Percentiles rank a stretch among this genome's conserved stretches.
Evolutionary conservation across 1,284 basidiomycete species (phyloP).

Genomic region (Tilletia horrida): DNA sequence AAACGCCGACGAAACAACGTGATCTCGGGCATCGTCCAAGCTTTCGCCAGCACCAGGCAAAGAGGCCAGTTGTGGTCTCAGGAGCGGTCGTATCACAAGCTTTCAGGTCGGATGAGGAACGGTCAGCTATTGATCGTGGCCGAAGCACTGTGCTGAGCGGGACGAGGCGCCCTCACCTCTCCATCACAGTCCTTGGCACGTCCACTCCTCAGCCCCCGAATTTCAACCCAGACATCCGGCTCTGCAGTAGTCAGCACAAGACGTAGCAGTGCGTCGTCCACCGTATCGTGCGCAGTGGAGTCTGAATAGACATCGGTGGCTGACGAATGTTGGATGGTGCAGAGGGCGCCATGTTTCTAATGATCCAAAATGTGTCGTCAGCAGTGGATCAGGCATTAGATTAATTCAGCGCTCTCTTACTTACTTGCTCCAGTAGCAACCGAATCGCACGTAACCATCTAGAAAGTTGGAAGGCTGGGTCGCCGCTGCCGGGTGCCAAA

Average conservation of each 20-base stretch:
- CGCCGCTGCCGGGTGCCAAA: conserved; percentile 12
- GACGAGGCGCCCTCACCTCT: conserved; percentile 26
- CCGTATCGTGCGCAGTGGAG: conserved; percentile 27
- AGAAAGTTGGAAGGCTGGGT: conserved; percentile 17
- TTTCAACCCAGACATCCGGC: conserved; percentile 37
- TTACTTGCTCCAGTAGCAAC: conserved; percentile 26
- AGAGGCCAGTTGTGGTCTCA: not conserved
- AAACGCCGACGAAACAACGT: not conserved
- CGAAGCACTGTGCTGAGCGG: not conserved
- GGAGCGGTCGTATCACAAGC: conserved; percentile 4
- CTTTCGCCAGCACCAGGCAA: not conserved
- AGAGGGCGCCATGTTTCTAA: conserved; percentile 17
- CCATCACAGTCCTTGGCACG: conserved; percentile 40
- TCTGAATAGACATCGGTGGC: conserved; percentile 32
- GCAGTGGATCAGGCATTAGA: not conserved
- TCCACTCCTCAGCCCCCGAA: conserved; percentile 36
- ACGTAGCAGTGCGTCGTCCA: conserved; percentile 28
- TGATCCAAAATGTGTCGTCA: not conserved
- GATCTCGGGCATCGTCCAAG: not conserved
- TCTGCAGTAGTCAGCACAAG: conserved; percentile 24
- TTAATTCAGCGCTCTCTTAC: not conserved
- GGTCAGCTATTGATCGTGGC: not conserved
- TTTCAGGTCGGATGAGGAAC: not conserved
- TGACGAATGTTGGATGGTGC: conserved; percentile 35
- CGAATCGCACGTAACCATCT: conserved; percentile 30